Conservation (phyloP, 2,329 filamentous ascomycete species). For the Trichoderma polysporum region DNA sequence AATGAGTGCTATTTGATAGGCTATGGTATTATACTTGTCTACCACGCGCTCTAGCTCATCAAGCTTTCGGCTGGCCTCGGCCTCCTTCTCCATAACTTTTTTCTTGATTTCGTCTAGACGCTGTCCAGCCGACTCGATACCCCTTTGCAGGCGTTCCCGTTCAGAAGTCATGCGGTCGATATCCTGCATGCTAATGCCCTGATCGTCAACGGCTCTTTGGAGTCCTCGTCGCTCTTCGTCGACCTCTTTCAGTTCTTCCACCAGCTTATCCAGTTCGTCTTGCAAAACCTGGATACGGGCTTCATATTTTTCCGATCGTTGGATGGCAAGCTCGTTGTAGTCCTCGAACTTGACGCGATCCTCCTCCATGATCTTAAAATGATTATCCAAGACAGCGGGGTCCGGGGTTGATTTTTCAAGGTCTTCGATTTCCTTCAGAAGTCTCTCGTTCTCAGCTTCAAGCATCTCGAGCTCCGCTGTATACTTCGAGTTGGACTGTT, state of each 20-base stretch:
- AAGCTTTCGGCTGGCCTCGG: constrained; percentile 79
- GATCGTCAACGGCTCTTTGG: constrained; percentile 84
- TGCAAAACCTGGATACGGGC: constrained; percentile 77
- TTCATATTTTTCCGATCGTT: constrained; percentile 87
- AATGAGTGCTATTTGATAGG: constrained; percentile 90
- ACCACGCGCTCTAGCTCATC: constrained; percentile 91
- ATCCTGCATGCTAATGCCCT: constrained; percentile 95
- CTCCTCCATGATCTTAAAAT: constrained; percentile 91
- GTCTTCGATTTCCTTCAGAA: constrained; percentile 84
- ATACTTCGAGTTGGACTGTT: constrained; percentile 80
- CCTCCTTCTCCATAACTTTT: constrained; percentile 79
- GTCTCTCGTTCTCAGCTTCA: constrained; percentile 78
- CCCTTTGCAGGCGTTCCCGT: constrained; percentile 86
- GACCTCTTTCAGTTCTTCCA: constrained; percentile 71
- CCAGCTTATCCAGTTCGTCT: constrained; percentile 78
- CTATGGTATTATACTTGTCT: constrained; percentile 88
- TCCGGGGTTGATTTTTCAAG: constrained; percentile 84
- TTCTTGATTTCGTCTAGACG: constrained; percentile 84
- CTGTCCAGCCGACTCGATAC: constrained; percentile 72
- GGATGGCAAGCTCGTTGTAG: constrained; percentile 82
- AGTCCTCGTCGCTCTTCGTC: constrained; percentile 79
- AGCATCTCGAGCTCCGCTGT: constrained; percentile 79
- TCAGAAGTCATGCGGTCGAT: constrained; percentile 99
- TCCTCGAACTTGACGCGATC: constrained; percentile 94
- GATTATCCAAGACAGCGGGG: constrained; percentile 78